Conservation (phyloP, 768 basidiomycete species). For the Daedaleopsis nitida region DNA sequence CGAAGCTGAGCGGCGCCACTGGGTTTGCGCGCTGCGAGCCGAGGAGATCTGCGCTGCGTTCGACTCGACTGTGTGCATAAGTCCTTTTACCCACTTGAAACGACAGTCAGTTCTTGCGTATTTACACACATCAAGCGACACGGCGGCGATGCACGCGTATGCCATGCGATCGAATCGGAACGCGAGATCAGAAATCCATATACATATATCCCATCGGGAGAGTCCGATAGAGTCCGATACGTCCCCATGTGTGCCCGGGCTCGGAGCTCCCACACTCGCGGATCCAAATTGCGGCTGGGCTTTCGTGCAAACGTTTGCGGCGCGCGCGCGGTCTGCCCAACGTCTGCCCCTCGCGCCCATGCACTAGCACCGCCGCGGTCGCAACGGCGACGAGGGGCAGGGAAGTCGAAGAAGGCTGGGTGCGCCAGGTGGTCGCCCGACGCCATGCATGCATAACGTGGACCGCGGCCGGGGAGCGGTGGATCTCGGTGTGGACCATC, state of each 20-base stretch:
- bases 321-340: not conserved
- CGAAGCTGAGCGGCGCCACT: too few species aligned
- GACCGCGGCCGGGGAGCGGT: not conserved
- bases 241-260: not conserved
- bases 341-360: not conserved
- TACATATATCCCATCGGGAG: not conserved
- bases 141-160: not conserved
- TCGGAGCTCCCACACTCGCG: not conserved
- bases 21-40: not conserved
- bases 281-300: not conserved
- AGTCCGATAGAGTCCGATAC: not conserved
- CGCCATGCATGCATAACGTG: not conserved
- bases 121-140: not conserved
- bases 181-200: not conserved
- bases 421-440: not conserved
- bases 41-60: not conserved
- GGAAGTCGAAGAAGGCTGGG: too few species aligned
- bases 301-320: not conserved
- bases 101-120: too few species aligned
- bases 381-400: too few species aligned
- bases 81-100: too few species aligned
- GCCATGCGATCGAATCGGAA: constrained; percentile 8
- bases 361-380: not conserved
- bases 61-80: not conserved
- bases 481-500: not conserved